Evolutionary conservation across 441 rosid species (phyloP), one percentile per base, ranked within the genome.

Genomic region (Lepidium campestre): DNA sequence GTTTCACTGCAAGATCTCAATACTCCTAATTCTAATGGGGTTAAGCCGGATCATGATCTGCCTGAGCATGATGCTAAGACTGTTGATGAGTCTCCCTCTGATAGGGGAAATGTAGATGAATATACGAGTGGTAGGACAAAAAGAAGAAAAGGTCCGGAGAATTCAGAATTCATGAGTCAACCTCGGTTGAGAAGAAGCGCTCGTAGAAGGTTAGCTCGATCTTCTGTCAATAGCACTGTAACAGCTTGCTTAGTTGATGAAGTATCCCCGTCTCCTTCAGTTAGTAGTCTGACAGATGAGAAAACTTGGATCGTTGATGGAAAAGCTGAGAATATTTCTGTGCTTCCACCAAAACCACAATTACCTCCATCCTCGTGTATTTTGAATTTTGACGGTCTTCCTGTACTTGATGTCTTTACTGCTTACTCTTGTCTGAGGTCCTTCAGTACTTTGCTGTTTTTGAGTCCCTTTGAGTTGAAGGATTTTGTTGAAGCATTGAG

Each of bases 171-270:
- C 15, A 29, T 27, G n/a, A 75, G 77, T 48, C 81, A 84, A 73
- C 81, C 69, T 23, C 84, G 78, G 58, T 70, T 94, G 83, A 87
- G 99, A 74, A 84, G 99, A 84, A 94, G 97, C 74, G 58, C 91
- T 53, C 92, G 97, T 25, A 84, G 82, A 75, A 90, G 82, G 29
- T 74, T 85, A 47, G 72, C 82, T 50, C 82, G 50, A 60, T 75
- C 70, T 61, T 73, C 68, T 54, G 73, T 31, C 62, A 35, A 44
- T 49, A 57, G 75, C 68, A 53, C 65, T 7, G 12, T 75, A 15
- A 53, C 62, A 40, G 55, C 78, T 37, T 69, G 50, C 53, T 74
- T 44, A 4, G 62, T 41, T 12, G 68, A 75, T 41, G 80, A 75
- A 65, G 41, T 80, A 39, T 69, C 80, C 18, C 72, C 73, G 39